Evolutionary conservation across 371 early-diverging fungal genomes (phyloP).

Genomic region (Lichtheimia ramosa): DNA sequence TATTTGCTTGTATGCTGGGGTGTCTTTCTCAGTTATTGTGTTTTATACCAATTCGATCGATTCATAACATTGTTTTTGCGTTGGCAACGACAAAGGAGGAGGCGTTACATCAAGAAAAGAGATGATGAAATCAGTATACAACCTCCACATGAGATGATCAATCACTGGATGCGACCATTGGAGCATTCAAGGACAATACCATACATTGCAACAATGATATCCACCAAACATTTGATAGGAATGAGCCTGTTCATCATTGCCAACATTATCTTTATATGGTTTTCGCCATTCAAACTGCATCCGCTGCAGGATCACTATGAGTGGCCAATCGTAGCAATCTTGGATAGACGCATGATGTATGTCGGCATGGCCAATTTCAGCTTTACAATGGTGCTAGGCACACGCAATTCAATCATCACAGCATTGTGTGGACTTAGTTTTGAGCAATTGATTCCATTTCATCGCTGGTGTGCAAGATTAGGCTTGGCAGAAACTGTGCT

Average conservation of each 20-base stretch:
- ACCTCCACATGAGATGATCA: background rate
- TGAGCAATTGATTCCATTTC: slow-evolving; percentile 41
- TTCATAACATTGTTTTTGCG: slow-evolving; percentile 23
- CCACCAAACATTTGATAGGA: slow-evolving; percentile 38
- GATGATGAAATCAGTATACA: background rate
- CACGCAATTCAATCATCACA: slow-evolving; percentile 37
- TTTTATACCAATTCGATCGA: slow-evolving; percentile 32
- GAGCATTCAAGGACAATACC: slow-evolving; percentile 31
- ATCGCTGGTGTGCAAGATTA: slow-evolving; percentile 43
- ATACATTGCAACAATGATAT: slow-evolving; percentile 38
- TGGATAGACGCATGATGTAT: slow-evolving; percentile 46
- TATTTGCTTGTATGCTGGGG: slow-evolving; percentile 42
- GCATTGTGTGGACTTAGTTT: slow-evolving; percentile 40
- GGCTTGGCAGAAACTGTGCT: slow-evolving; percentile 36
- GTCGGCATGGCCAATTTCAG: slow-evolving; percentile 43
- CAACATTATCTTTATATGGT: slow-evolving; percentile 35
- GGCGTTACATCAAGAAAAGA: background rate
- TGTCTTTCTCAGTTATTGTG: slow-evolving; percentile 33
- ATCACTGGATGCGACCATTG: slow-evolving; percentile 12
- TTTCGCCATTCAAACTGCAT: slow-evolving; percentile 26
- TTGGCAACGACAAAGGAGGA: slow-evolving; percentile 10
- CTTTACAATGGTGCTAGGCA: slow-evolving; percentile 39
- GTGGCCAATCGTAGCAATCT: slow-evolving; percentile 14
- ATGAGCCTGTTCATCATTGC: slow-evolving; percentile 26
- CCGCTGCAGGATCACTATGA: slow-evolving; percentile 4